phyloP scores from a whole-genome alignment of 495 filamentous ascomycete genomes.

The Cenococcum geophilum region DNA sequence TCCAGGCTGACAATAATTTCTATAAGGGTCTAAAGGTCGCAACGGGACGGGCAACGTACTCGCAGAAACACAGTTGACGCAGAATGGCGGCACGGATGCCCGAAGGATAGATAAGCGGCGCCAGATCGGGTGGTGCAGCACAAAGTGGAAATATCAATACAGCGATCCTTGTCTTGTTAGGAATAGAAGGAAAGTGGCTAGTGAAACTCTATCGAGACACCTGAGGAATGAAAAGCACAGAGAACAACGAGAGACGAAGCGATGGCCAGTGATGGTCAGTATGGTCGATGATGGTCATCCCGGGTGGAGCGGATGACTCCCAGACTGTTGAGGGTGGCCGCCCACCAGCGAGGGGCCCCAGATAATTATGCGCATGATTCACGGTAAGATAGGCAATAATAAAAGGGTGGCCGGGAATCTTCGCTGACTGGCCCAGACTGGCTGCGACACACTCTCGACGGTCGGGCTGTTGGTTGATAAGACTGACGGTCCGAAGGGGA shows the following conservation, averaged over 20 bases:
- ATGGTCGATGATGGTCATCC: not conserved
- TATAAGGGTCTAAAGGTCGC: not conserved
- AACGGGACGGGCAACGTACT: too few species aligned
- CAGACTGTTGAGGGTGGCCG: not conserved
- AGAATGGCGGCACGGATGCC: not conserved
- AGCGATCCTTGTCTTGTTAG: not conserved
- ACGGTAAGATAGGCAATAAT: not conserved
- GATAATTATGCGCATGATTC: not conserved
- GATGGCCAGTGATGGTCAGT: not conserved
- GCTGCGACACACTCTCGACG: not conserved
- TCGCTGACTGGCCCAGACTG: not conserved
- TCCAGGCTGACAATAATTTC: not conserved
- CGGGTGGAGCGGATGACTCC: not conserved
- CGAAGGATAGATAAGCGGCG: not conserved
- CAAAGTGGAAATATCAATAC: not conserved
- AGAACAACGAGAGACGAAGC: not conserved
- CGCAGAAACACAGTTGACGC: not conserved
- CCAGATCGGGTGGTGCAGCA: not conserved
- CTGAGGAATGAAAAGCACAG: not conserved
- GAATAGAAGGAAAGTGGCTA: not conserved
- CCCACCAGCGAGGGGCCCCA: not conserved
- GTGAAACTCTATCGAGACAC: slow-evolving; percentile 2
- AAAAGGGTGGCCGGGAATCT: not conserved
- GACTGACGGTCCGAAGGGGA: too few species aligned
- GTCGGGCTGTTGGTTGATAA: too few species aligned